Conservation (phyloP, 116 monocot species). For the Iris pallida region DNA sequence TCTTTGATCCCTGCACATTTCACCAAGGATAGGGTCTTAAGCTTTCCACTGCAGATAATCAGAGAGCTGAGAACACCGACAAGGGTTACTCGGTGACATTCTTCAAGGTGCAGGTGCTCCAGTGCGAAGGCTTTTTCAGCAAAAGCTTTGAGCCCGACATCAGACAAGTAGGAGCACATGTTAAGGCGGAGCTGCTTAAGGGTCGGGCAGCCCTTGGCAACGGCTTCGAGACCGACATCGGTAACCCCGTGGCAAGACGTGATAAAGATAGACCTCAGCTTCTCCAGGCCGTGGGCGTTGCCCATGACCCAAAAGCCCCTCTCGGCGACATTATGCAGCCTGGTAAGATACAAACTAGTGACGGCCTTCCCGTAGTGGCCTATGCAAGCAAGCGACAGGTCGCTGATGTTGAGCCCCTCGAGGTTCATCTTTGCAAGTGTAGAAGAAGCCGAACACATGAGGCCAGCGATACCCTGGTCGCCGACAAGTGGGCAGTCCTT, state of each 20-base stretch:
- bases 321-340: slow-evolving; percentile 44
- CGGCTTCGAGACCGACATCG: slow-evolving; percentile 49
- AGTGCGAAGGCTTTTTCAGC: slow-evolving; percentile 23
- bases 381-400: slow-evolving; percentile 57
- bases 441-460: slow-evolving; percentile 50
- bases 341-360: slow-evolving; percentile 35
- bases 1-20: slow-evolving; percentile 78
- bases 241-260: slow-evolving; percentile 56
- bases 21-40: slow-evolving; percentile 44
- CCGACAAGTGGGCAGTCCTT: slow-evolving; percentile 46
- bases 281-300: slow-evolving; percentile 53
- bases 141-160: slow-evolving; percentile 55
- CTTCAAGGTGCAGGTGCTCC: slow-evolving; percentile 60
- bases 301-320: slow-evolving; percentile 95
- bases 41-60: slow-evolving; percentile 20
- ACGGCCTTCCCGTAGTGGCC: slow-evolving; percentile 69
- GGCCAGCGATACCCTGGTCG: slow-evolving; percentile 57
- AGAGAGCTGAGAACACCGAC: slow-evolving; percentile 43
- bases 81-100: slow-evolving; percentile 59
- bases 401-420: slow-evolving; percentile 48
- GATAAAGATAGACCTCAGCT: slow-evolving; percentile 40
- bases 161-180: slow-evolving; percentile 42
- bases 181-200: slow-evolving; percentile 48
- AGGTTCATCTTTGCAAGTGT: slow-evolving; percentile 59
- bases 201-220: slow-evolving; percentile 61